phyloP scores from a whole-genome alignment of 2,329 filamentous ascomycete species.

The Blastomyces gilchristii region DNA sequence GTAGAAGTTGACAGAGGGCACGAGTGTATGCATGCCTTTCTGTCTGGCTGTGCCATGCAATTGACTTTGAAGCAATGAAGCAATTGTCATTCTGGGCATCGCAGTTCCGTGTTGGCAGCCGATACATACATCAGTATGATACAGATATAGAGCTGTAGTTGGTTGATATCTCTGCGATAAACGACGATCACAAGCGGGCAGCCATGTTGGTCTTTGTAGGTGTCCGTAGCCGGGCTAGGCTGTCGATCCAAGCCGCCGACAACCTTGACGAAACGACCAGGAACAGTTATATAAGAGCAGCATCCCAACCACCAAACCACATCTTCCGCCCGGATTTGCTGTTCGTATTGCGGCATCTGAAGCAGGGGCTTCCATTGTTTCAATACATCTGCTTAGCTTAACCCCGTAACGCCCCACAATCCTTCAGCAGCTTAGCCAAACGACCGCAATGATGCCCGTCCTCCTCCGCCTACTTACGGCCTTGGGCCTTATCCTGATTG shows the following conservation, averaged over 20 bases:
- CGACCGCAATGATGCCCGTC: constrained; percentile 51
- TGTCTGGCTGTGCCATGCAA: background rate
- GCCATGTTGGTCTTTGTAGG: background rate
- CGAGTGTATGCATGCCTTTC: background rate
- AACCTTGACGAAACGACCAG: background rate
- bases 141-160: background rate
- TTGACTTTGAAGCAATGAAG: background rate
- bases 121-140: background rate
- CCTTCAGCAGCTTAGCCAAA: background rate
- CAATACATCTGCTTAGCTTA: background rate
- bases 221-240: background rate
- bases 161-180: no score
- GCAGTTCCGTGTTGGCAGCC: background rate
- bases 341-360: background rate
- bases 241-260: background rate
- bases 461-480: constrained; percentile 60
- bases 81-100: background rate
- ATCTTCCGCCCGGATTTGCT: background rate
- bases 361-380: background rate
- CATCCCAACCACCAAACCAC: background rate
- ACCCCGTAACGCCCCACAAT: background rate
- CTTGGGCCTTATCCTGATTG: constrained; percentile 66
- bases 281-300: background rate
- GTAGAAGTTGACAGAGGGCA: background rate
- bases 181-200: background rate